phyloP scores from a whole-genome alignment of 2,329 filamentous ascomycete genomes.

The Ilyonectria sp. region DNA sequence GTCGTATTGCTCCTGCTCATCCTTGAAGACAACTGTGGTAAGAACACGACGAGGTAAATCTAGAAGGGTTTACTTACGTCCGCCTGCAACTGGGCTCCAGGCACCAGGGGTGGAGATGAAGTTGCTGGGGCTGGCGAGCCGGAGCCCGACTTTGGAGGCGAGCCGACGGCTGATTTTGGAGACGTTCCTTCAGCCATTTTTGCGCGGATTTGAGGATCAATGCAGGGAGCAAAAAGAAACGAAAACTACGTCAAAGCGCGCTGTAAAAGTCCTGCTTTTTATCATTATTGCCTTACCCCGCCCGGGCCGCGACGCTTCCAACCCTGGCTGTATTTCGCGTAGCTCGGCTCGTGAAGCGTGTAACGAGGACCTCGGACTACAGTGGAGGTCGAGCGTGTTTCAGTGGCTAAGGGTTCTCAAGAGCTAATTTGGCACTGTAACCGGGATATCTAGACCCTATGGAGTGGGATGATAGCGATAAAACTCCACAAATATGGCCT shows the following conservation, averaged over 20 bases:
- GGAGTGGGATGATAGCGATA: no score
- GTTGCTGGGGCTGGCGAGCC: background rate
- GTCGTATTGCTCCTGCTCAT: background rate
- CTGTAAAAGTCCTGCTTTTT: background rate
- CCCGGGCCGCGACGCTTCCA: background rate
- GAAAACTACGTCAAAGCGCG: background rate
- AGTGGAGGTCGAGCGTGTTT: no score
- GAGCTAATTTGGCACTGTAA: no score
- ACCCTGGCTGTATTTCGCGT: background rate
- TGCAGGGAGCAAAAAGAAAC: background rate
- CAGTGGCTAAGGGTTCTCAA: no score
- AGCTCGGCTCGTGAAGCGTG: background rate
- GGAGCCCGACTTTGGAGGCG: background rate
- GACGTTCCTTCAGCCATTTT: background rate
- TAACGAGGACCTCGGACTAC: no score
- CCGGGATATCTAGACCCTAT: no score
- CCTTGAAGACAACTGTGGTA: background rate
- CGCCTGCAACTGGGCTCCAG: no score
- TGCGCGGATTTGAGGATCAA: background rate
- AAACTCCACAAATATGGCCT: no score
- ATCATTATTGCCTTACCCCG: background rate
- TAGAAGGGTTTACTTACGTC: no score
- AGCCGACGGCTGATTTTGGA: background rate
- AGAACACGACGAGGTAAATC: no score
- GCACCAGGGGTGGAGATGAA: no score